A percentile compares a stretch with the other conserved stretches of the same genome.
Evolutionary conservation across 371 early-diverging fungal genomes (phyloP).

Genomic region (Mucor indicus): DNA sequence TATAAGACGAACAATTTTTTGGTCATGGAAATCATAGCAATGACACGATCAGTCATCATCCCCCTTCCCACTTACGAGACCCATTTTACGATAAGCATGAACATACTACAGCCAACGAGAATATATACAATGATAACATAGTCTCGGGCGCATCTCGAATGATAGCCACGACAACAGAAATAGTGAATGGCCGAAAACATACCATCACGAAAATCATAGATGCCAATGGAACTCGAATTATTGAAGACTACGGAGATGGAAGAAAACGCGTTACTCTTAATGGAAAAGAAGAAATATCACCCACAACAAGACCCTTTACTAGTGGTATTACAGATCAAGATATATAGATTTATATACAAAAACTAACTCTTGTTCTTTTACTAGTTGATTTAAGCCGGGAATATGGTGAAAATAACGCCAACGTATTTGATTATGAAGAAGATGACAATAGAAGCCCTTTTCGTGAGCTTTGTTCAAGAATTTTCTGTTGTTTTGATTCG

Average conservation of each 20-base stretch:
- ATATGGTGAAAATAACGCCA: not conserved
- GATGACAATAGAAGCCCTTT: not conserved
- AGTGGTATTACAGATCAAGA: not conserved
- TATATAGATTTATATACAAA: not conserved
- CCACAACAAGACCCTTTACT: constrained; percentile 1
- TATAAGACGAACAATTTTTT: constrained; percentile 4
- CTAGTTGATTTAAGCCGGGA: not conserved
- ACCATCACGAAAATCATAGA: constrained; percentile 14
- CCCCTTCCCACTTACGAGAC: too few species aligned
- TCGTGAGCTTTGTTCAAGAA: not conserved
- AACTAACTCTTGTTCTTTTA: not conserved
- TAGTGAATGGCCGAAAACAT: constrained; percentile 12
- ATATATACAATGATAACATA: not conserved
- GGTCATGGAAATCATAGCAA: not conserved
- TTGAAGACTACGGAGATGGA: constrained; percentile 19
- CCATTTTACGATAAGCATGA: not conserved
- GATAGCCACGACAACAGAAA: constrained; percentile 10
- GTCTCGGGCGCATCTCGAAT: constrained; percentile 3
- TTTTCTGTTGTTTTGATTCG: not conserved
- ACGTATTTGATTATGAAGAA: not conserved
- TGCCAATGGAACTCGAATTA: constrained; percentile 9
- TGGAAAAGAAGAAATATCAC: constrained; percentile 3
- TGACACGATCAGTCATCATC: not conserved
- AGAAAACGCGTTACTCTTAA: constrained; percentile 13
- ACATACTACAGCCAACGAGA: not conserved